Evolutionary conservation across 2,329 filamentous ascomycete genomes (phyloP).

Genomic region (Fusarium torulosum): DNA sequence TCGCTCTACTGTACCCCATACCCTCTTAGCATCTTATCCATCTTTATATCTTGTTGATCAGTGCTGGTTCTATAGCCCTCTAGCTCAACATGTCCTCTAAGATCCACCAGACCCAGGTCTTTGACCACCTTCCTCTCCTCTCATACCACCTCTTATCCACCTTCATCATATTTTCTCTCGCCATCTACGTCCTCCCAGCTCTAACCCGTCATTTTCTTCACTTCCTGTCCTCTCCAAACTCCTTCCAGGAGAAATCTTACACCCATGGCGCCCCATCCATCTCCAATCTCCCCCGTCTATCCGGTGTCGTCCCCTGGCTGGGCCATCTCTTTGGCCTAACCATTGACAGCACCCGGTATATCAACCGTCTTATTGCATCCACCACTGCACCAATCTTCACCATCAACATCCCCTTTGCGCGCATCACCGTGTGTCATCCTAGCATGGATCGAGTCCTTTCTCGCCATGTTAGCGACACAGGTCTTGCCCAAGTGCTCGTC

Average conservation of each 20-base stretch:
- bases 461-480: slow-evolving; percentile 48
- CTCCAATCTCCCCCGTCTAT: slow-evolving; percentile 41
- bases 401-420: slow-evolving; percentile 49
- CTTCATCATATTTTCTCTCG: slow-evolving; percentile 7
- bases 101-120: not conserved
- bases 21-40: too few relatives aligned
- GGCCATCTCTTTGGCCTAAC: slow-evolving; percentile 46
- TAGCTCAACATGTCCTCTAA: slow-evolving; percentile 8
- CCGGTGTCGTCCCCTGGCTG: slow-evolving; percentile 42
- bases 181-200: slow-evolving; percentile 17
- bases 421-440: slow-evolving; percentile 48
- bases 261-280: slow-evolving; percentile 25
- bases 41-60: not conserved
- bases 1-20: not conserved
- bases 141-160: slow-evolving; percentile 27
- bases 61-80: not conserved
- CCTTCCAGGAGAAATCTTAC: slow-evolving; percentile 18
- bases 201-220: slow-evolving; percentile 11
- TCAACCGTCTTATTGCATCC: slow-evolving; percentile 45
- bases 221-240: slow-evolving; percentile 2
- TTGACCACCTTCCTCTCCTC: slow-evolving; percentile 17
- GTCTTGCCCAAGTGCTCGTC: slow-evolving; percentile 49
- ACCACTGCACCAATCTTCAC: slow-evolving; percentile 46
- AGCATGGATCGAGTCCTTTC: slow-evolving; percentile 48
- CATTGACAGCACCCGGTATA: slow-evolving; percentile 45